phyloP scores from a whole-genome alignment of 2,329 filamentous ascomycete species.

The Nemania abortiva region DNA sequence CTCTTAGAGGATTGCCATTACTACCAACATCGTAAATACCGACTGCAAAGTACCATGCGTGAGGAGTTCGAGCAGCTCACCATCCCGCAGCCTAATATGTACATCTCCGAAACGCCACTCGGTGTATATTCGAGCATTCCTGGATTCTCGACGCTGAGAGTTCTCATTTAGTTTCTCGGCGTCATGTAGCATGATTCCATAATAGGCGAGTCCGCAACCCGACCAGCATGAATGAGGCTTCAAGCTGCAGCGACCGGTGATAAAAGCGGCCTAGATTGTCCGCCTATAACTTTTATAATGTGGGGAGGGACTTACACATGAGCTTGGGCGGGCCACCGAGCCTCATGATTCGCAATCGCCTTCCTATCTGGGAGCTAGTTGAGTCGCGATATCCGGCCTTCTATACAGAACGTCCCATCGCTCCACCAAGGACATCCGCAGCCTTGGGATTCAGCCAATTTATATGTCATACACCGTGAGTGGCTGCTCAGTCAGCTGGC shows the following conservation, averaged over 20 bases:
- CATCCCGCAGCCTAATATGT: background rate
- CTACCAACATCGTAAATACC: constrained; percentile 3
- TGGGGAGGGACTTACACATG: background rate
- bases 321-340: constrained; percentile 12
- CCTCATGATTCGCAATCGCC: constrained; percentile 27
- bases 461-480: constrained; percentile 16
- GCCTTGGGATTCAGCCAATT: constrained; percentile 2
- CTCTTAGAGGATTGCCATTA: constrained; percentile 3
- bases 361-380: constrained; percentile 34
- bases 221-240: background rate
- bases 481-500: background rate
- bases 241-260: background rate
- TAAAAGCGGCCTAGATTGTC: constrained; percentile 1
- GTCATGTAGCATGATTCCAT: background rate
- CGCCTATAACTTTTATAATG: background rate
- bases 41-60: constrained; percentile 6
- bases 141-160: background rate
- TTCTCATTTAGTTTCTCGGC: background rate
- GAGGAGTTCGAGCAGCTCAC: background rate
- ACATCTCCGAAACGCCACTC: background rate
- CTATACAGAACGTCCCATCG: background rate
- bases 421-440: constrained; percentile 3
- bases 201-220: background rate
- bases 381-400: constrained; percentile 8
- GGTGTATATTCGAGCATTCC: background rate